phyloP scores from a whole-genome alignment of 805 yeast genomes.

The Ascoidea asiatica region DNA sequence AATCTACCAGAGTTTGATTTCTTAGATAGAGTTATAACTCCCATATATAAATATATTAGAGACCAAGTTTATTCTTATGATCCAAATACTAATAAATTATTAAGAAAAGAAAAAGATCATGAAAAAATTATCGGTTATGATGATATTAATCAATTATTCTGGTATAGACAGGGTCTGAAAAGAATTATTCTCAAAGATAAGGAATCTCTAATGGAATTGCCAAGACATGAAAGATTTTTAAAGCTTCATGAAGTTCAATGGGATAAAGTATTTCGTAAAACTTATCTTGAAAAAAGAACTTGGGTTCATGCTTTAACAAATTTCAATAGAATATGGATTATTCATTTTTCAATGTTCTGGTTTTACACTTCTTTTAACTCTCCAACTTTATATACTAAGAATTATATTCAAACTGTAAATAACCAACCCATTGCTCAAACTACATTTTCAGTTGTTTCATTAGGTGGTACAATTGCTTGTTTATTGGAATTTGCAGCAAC shows the following conservation, averaged over 20 bases:
- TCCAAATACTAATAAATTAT: conserved; percentile 23
- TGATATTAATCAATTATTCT: conserved; percentile 78
- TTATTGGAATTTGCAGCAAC: conserved; percentile 79
- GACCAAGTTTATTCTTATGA: conserved; percentile 35
- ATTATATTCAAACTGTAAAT: conserved; percentile 71
- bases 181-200: conserved; percentile 28
- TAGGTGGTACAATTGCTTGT: conserved; percentile 83
- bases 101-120: conserved; percentile 48
- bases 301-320: conserved; percentile 67
- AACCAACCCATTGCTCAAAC: conserved; percentile 81
- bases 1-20: conserved; percentile 24
- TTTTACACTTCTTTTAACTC: conserved; percentile 57
- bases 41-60: conserved; percentile 47
- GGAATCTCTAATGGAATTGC: conserved; percentile 35
- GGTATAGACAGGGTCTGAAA: conserved; percentile 65
- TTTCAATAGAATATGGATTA: conserved; percentile 69
- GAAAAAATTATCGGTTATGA: conserved; percentile 69
- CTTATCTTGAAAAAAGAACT: conserved; percentile 59
- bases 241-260: conserved; percentile 45
- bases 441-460: conserved; percentile 82
- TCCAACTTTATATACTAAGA: conserved; percentile 67
- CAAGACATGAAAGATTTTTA: conserved; percentile 41
- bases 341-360: conserved; percentile 69
- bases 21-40: conserved; percentile 61
- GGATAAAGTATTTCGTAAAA: conserved; percentile 57